Evolutionary conservation across 2,329 filamentous ascomycete species (phyloP).

Genomic region (Parasarocladium wereldwijsianum): DNA sequence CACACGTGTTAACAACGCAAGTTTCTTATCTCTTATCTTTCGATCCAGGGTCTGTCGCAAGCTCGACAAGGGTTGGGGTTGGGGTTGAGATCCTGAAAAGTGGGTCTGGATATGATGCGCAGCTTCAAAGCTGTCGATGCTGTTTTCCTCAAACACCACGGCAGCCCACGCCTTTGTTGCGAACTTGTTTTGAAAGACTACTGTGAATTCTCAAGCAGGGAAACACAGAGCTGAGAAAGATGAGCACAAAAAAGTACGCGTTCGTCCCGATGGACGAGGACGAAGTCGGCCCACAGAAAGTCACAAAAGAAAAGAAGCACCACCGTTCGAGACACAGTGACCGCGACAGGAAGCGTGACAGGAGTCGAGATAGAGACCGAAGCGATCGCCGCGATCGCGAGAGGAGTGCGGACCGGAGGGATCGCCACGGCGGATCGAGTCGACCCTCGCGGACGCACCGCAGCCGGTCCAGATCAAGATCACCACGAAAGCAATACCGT

Average conservation of each 20-base stretch:
- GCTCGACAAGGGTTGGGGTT: no score
- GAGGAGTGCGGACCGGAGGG: conserved; percentile 18
- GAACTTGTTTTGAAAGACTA: no score
- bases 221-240: no score
- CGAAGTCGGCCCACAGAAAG: conserved; percentile 40
- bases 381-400: conserved; percentile 17
- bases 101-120: no score
- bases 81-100: no score
- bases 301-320: conserved; percentile 32
- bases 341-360: conserved; percentile 17
- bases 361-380: conserved; percentile 20
- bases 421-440: conserved; percentile 7
- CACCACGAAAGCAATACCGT: conserved; percentile 25
- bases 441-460: conserved; percentile 7
- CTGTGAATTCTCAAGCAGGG: no score
- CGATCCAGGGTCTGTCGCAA: no score
- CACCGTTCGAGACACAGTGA: conserved; percentile 22
- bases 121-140: no score
- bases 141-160: no score
- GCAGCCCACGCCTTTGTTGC: no score
- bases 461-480: conserved; percentile 16
- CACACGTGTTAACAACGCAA: no score
- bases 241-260: conserved; percentile 48
- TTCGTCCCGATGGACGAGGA: conserved; percentile 54
- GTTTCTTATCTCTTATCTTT: no score